Evolutionary conservation across 164 flowering plant genomes (phyloP).

Genomic region (Berberis thunbergii): DNA sequence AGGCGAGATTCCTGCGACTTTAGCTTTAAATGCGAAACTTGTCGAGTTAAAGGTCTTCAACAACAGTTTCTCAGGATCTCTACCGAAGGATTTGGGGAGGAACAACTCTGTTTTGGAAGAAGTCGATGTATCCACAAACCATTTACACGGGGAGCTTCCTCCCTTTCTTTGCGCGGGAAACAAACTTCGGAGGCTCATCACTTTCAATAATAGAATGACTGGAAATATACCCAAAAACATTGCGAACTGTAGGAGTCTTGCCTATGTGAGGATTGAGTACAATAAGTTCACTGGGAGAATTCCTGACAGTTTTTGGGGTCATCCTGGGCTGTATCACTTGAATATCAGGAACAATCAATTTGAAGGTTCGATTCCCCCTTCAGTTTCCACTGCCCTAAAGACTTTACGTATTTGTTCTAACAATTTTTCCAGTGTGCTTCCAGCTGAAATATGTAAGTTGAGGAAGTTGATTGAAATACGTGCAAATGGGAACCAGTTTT

Average conservation of each 20-base stretch:
- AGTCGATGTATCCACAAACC: slow-evolving; percentile 56
- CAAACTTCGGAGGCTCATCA: slow-evolving; percentile 25
- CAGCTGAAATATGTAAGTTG: slow-evolving; percentile 34
- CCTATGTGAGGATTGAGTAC: slow-evolving; percentile 33
- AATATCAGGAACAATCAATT: slow-evolving; percentile 38
- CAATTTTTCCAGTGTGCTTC: slow-evolving; percentile 44
- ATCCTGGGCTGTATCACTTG: slow-evolving; percentile 19
- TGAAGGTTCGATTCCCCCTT: slow-evolving; percentile 36
- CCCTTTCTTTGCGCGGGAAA: slow-evolving; percentile 34
- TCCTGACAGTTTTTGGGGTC: slow-evolving; percentile 45
- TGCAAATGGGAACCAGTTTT: slow-evolving; percentile 33
- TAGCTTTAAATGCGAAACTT: slow-evolving; percentile 34
- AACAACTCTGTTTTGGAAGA: slow-evolving; percentile 24
- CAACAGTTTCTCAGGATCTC: slow-evolving; percentile 47
- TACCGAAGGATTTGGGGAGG: slow-evolving; percentile 50
- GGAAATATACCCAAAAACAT: slow-evolving; percentile 41
- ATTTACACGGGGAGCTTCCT: slow-evolving; percentile 54
- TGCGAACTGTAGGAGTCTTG: slow-evolving; percentile 42
- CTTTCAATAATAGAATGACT: slow-evolving; percentile 42
- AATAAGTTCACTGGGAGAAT: slow-evolving; percentile 41
- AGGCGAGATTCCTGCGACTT: slow-evolving; percentile 42
- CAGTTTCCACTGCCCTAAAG: slow-evolving; percentile 24
- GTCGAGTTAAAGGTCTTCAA: slow-evolving; percentile 43
- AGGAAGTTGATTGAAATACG: slow-evolving; percentile 17
- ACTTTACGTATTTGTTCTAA: slow-evolving; percentile 39